These are phyloP conservation scores for Boletales sp. DNA, from an alignment of 768 basidiomycete species.

Conservation along the genomic window DNA sequence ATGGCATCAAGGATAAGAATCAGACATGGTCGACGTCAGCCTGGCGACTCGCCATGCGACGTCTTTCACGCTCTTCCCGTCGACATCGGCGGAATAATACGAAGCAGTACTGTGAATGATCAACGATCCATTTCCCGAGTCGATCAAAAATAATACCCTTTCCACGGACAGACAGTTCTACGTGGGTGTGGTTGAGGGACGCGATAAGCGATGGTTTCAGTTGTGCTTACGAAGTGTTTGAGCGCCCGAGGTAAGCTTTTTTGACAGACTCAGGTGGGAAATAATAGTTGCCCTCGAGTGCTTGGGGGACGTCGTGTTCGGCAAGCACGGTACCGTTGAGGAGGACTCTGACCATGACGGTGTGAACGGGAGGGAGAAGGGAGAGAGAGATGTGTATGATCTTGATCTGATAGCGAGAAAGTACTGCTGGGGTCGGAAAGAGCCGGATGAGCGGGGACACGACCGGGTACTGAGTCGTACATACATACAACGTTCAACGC, in stretches of 20 bases:
- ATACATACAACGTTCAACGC: background rate
- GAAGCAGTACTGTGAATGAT: conserved; percentile 46
- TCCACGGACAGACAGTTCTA: conserved; percentile 65
- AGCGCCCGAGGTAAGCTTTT: conserved; percentile 42
- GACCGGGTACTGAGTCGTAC: no score
- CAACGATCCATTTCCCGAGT: no score
- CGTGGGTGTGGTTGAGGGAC: background rate
- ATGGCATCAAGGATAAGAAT: background rate
- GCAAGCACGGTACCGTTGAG: conserved; percentile 54
- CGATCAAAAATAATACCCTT: conserved; percentile 45
- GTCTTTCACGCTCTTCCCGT: conserved; percentile 49
- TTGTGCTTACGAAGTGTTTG: conserved; percentile 47
- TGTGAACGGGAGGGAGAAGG: no score
- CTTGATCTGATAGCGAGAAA: conserved; percentile 3
- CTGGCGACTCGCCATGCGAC: conserved; percentile 55
- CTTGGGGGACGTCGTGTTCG: conserved; percentile 49
- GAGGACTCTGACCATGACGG: conserved; percentile 45
- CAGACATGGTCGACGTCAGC: background rate
- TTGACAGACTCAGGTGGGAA: conserved; percentile 60
- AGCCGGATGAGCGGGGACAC: conserved; percentile 9
- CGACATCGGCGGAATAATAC: conserved; percentile 59
- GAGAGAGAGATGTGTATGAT: no score
- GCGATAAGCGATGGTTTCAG: conserved; percentile 3
- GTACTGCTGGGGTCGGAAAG: conserved; percentile 11
- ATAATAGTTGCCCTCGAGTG: conserved; percentile 70